Evolutionary conservation across 177 flowering plant genomes (phyloP).

Genomic region (Vitis hybrid): DNA sequence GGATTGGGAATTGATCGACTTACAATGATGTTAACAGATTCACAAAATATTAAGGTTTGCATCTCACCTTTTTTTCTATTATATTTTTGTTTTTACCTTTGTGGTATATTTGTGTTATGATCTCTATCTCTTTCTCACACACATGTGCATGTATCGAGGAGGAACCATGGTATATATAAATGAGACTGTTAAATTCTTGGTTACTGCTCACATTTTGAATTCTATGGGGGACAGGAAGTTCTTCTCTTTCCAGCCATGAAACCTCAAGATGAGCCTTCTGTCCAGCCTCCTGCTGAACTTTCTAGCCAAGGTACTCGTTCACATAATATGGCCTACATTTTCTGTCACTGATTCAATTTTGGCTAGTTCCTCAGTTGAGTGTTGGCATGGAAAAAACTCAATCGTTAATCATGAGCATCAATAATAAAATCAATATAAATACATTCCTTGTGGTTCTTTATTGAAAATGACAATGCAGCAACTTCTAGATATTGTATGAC

Average conservation of each 20-base stretch:
- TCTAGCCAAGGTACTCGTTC: too few relatives aligned
- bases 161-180: too few relatives aligned
- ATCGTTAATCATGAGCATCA: too few relatives aligned
- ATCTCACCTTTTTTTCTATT: neutral
- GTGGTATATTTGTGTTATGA: neutral
- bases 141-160: neutral
- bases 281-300: neutral
- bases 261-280: constrained; percentile 72
- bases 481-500: too few relatives aligned
- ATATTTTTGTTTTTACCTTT: neutral
- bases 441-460: too few relatives aligned
- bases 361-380: too few relatives aligned
- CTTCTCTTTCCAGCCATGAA: constrained; percentile 89
- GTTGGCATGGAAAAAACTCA: too few relatives aligned
- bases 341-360: too few relatives aligned
- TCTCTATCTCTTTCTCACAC: neutral
- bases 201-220: neutral
- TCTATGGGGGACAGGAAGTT: constrained; percentile 59
- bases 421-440: too few relatives aligned
- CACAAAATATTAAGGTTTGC: constrained; percentile 90
- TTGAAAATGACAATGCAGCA: too few relatives aligned
- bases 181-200: neutral
- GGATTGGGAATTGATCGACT: constrained; percentile 93
- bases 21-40: constrained; percentile 87
- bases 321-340: too few relatives aligned